These are phyloP conservation scores for Melanopsichium pennsylvanicum DNA, from an alignment of 1,284 basidiomycete genomes.

Conservation along the genomic window DNA sequence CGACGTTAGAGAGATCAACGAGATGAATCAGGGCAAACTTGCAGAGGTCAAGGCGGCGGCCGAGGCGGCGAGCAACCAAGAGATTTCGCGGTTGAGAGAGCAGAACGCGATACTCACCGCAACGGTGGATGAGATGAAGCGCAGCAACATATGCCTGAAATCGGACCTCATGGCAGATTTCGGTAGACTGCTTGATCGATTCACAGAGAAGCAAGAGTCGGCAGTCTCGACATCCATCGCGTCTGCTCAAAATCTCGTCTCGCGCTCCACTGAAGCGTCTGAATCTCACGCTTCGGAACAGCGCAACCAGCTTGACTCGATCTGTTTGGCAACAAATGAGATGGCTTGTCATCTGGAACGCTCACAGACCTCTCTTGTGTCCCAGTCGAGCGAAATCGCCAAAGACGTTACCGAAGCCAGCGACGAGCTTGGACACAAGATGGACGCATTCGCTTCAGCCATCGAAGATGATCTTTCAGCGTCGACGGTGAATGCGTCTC, in stretches of 20 bases:
- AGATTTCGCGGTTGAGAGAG: constrained; percentile 73
- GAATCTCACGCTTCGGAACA: constrained; percentile 17
- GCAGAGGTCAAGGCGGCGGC: constrained; percentile 71
- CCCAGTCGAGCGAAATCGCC: constrained; percentile 9
- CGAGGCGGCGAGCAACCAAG: constrained; percentile 70
- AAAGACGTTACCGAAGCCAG: constrained; percentile 22
- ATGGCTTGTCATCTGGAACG: constrained; percentile 18
- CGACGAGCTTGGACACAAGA: constrained; percentile 26
- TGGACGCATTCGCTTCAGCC: constrained; percentile 35
- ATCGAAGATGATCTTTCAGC: constrained; percentile 36
- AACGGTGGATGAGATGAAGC: constrained; percentile 75
- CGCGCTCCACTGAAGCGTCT: constrained; percentile 7
- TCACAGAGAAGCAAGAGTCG: constrained; percentile 75
- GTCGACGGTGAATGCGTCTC: constrained; percentile 1
- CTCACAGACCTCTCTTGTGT: constrained; percentile 5
- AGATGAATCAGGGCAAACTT: constrained; percentile 46
- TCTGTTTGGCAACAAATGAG: constrained; percentile 2
- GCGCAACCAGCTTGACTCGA: constrained; percentile 4
- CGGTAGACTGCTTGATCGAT: constrained; percentile 76
- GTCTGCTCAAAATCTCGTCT: constrained; percentile 69
- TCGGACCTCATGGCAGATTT: constrained; percentile 78
- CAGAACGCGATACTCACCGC: constrained; percentile 77
- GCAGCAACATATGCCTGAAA: constrained; percentile 74
- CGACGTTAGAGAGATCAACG: constrained; percentile 73
- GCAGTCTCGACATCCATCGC: constrained; percentile 74